A percentile compares a stretch with the other conserved stretches of the same genome.
Conservation (phyloP, 2,329 filamentous ascomycete genomes). For the Simplicillium aogashimaense region DNA sequence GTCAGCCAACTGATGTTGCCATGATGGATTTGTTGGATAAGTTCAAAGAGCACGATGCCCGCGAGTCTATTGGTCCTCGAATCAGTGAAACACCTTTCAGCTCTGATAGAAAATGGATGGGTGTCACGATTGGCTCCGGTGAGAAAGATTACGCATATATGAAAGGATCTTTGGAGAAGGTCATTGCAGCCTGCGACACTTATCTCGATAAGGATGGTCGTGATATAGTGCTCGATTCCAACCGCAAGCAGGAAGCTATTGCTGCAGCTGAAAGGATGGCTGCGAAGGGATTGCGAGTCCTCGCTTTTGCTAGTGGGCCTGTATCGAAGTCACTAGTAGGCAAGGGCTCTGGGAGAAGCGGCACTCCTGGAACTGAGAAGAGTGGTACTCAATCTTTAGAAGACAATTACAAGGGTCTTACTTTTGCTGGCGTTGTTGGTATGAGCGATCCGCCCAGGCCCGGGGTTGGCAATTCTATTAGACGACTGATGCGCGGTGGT, state of each 20-base stretch:
- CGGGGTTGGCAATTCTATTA: slow-evolving; percentile 81
- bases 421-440: slow-evolving; percentile 85
- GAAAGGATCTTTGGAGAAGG: slow-evolving; percentile 85
- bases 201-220: slow-evolving; percentile 80
- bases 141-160: slow-evolving; percentile 82
- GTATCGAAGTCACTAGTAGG: slow-evolving; percentile 37
- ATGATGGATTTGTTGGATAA: slow-evolving; percentile 86
- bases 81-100: slow-evolving; percentile 88
- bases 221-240: slow-evolving; percentile 75
- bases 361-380: slow-evolving; percentile 35
- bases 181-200: slow-evolving; percentile 79
- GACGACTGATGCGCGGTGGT: slow-evolving; percentile 82
- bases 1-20: slow-evolving; percentile 96
- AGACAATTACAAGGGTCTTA: slow-evolving; percentile 71
- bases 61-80: slow-evolving; percentile 74
- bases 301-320: slow-evolving; percentile 84
- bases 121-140: slow-evolving; percentile 66
- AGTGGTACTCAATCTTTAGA: slow-evolving; percentile 42
- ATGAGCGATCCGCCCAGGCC: slow-evolving; percentile 96
- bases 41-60: slow-evolving; percentile 84
- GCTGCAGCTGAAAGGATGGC: slow-evolving; percentile 82
- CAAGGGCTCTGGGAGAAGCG: slow-evolving; percentile 33
- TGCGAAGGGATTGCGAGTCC: slow-evolving; percentile 75
- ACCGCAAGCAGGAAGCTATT: slow-evolving; percentile 62
- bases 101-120: slow-evolving; percentile 99